phyloP scores from a whole-genome alignment of 306 rosid genomes.

The Quercus engelmannii region DNA sequence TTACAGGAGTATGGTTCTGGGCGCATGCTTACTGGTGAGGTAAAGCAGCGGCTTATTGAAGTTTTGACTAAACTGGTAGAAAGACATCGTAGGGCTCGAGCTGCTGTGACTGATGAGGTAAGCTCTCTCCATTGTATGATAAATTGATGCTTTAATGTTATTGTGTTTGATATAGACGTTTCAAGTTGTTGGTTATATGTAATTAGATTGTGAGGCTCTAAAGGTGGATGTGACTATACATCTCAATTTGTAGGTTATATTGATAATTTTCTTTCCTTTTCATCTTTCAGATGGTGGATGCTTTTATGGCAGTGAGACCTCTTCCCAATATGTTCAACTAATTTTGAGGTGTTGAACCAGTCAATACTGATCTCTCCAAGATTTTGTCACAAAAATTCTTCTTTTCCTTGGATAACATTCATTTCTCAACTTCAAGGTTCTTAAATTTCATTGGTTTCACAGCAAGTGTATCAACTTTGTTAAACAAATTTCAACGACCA shows the following conservation, averaged over 20 bases:
- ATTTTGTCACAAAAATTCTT: neutral
- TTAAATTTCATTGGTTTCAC: neutral
- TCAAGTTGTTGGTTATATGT: too few relatives aligned
- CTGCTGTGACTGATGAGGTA: constrained; percentile 90
- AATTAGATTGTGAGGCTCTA: neutral
- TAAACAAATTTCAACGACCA: too few relatives aligned
- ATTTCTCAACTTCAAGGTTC: neutral
- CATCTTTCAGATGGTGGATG: constrained; percentile 49
- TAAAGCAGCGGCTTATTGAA: constrained; percentile 64
- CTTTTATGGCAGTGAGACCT: constrained; percentile 53
- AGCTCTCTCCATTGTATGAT: constrained; percentile 13
- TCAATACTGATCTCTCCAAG: too few relatives aligned
- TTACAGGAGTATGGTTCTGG: constrained; percentile 83
- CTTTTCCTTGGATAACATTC: neutral
- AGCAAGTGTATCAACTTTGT: too few relatives aligned
- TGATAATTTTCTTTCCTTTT: neutral
- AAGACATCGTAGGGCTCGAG: constrained; percentile 81
- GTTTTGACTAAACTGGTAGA: constrained; percentile 82
- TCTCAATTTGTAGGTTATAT: too few relatives aligned
- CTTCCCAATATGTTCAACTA: constrained; percentile 49
- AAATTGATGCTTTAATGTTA: neutral
- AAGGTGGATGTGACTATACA: neutral
- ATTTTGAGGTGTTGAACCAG: neutral
- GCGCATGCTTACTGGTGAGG: constrained; percentile 92
- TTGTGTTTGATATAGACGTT: neutral